Conservation (phyloP, 768 basidiomycete genomes). For the Favolaschia claudopus region DNA sequence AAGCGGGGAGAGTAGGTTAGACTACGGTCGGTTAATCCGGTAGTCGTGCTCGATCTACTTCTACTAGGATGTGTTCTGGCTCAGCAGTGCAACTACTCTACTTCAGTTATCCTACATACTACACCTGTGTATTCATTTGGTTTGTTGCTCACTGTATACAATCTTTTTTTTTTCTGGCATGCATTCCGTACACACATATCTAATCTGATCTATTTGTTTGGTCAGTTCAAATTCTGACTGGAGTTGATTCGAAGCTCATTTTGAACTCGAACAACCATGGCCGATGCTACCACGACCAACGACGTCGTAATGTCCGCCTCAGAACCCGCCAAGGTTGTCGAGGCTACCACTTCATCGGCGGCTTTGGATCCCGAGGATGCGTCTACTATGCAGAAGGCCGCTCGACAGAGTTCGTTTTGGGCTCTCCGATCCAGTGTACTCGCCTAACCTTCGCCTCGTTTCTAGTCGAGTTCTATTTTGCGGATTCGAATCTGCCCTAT, state of each 20-base stretch:
- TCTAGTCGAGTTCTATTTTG: constrained; percentile 95
- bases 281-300: constrained; percentile 7
- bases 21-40: constrained; percentile 63
- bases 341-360: background rate
- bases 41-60: constrained; percentile 34
- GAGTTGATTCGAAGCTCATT: background rate
- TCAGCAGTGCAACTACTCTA: constrained; percentile 17
- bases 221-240: constrained; percentile 11
- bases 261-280: constrained; percentile 8
- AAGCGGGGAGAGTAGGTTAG: constrained; percentile 52
- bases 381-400: constrained; percentile 55
- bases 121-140: constrained; percentile 12
- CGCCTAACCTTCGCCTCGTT: background rate
- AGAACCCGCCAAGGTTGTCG: background rate
- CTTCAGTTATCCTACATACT: constrained; percentile 8
- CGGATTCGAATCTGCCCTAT: constrained; percentile 93
- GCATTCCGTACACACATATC: background rate
- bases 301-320: constrained; percentile 14
- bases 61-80: background rate
- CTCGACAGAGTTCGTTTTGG: constrained; percentile 64
- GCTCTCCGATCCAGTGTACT: background rate
- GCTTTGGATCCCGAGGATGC: constrained; percentile 38
- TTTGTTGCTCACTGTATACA: background rate
- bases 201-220: constrained; percentile 15
- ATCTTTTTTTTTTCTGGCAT: background rate